A percentile compares a stretch with the other conserved stretches of the same genome.
These are phyloP conservation scores for Detonula confervacea DNA, from an alignment of 352 stramenopile species.

Conservation along the genomic window DNA sequence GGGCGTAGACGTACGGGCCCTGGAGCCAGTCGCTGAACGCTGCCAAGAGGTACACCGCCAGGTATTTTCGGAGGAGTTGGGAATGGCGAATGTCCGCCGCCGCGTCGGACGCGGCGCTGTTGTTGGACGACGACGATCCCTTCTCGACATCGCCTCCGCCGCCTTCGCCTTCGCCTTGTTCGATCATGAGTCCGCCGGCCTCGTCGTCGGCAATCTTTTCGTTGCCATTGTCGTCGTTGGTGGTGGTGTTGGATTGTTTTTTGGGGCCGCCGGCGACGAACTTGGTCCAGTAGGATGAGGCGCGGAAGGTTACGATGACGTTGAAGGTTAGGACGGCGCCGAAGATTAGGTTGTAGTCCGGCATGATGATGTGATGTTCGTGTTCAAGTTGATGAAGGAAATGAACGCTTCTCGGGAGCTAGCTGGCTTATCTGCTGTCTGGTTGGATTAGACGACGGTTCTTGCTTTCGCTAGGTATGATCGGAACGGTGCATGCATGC, in stretches of 20 bases:
- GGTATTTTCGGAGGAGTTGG: constrained; percentile 82
- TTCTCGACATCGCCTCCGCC: not conserved
- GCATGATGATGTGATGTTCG: constrained; percentile 29
- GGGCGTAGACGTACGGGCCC: constrained; percentile 88
- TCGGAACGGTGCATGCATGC: too few relatives aligned
- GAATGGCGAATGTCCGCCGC: constrained; percentile 55
- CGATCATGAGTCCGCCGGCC: too few relatives aligned
- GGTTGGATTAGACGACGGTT: too few relatives aligned
- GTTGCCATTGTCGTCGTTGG: too few relatives aligned
- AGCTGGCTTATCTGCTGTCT: too few relatives aligned
- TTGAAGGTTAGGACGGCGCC: constrained; percentile 65
- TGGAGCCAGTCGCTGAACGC: constrained; percentile 89
- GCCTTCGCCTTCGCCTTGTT: not conserved
- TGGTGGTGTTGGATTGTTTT: too few relatives aligned
- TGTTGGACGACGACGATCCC: too few relatives aligned
- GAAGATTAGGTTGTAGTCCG: constrained; percentile 71
- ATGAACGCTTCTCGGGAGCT: too few relatives aligned
- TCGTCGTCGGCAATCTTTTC: too few relatives aligned
- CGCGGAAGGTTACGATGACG: constrained; percentile 69
- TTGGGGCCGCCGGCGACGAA: constrained; percentile 31
- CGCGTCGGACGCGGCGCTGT: constrained; percentile 45
- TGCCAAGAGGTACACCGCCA: constrained; percentile 87
- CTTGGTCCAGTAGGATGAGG: constrained; percentile 69
- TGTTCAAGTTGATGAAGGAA: too few relatives aligned
- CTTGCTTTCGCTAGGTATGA: too few relatives aligned